Evolutionary conservation across 2,329 filamentous ascomycete species (phyloP).

Genomic region (Ascochyta rabiei): DNA sequence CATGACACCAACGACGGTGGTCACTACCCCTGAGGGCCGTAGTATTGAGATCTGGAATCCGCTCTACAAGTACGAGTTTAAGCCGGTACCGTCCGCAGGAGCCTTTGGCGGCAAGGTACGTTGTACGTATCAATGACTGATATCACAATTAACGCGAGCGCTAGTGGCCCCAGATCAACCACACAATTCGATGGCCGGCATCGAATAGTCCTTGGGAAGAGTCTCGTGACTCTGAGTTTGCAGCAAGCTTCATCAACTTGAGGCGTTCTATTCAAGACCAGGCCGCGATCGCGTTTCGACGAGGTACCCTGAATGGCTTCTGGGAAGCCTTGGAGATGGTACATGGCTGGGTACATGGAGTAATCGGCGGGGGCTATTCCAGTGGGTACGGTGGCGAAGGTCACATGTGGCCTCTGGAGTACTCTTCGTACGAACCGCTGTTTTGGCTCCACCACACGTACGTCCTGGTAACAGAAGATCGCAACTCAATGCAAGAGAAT

Average conservation of each 20-base stretch:
- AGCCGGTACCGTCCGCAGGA: conserved; percentile 20
- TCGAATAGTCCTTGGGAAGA: conserved; percentile 22
- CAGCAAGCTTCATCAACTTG: conserved; percentile 7
- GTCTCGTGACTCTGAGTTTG: conserved; percentile 27
- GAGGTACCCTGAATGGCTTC: conserved; percentile 40
- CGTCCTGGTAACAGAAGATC: conserved; percentile 16
- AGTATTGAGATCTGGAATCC: conserved; percentile 34
- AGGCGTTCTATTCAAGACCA: conserved; percentile 20
- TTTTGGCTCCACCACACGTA: conserved; percentile 50
- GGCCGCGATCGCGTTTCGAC: conserved; percentile 17
- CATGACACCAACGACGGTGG: conserved; percentile 18
- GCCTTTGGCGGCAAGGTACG: conserved; percentile 36
- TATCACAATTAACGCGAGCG: neutral
- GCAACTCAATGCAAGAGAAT: neutral
- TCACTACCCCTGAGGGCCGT: conserved; percentile 26
- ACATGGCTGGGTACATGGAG: conserved; percentile 39
- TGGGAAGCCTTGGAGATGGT: conserved; percentile 36
- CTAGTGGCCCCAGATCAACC: conserved; percentile 33
- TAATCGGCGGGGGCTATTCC: conserved; percentile 53
- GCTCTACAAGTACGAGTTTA: conserved; percentile 37
- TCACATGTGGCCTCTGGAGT: conserved; percentile 73
- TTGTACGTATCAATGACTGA: too few species aligned
- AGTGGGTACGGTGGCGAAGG: conserved; percentile 49
- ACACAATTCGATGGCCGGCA: conserved; percentile 42
- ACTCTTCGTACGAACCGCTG: conserved; percentile 79